phyloP scores from a whole-genome alignment of 208 protist genomes.

The Acanthamoeba royreba region DNA sequence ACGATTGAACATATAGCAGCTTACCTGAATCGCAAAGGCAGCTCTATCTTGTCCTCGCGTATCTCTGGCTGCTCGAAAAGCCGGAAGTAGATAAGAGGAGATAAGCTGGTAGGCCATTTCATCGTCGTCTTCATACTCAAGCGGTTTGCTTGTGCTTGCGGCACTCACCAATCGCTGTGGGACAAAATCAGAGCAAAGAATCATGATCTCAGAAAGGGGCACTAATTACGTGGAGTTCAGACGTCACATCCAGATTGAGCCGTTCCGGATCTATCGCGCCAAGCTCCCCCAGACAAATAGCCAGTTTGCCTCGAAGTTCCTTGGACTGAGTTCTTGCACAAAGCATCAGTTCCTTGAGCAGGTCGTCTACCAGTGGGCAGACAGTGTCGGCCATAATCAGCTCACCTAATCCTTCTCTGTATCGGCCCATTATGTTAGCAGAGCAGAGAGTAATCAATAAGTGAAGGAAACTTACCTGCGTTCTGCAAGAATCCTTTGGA shows the following conservation, averaged over 20 bases:
- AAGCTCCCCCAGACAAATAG: conserved; percentile 54
- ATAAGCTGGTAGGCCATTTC: conserved; percentile 51
- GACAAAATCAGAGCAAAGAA: neutral
- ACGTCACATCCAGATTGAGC: conserved; percentile 40
- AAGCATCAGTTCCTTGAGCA: conserved; percentile 36
- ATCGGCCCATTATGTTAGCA: too few species aligned
- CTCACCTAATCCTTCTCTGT: neutral
- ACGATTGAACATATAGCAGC: too few species aligned
- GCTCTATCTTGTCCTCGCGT: conserved; percentile 62
- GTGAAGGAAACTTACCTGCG: neutral
- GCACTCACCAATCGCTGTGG: neutral
- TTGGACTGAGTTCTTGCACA: neutral
- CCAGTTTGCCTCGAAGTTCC: neutral
- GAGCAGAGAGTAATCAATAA: neutral
- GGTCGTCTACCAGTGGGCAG: conserved; percentile 4
- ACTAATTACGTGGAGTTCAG: neutral
- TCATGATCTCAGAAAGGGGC: too few species aligned
- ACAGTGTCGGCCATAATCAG: neutral
- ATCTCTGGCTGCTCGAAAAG: conserved; percentile 43
- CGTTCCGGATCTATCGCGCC: conserved; percentile 68
- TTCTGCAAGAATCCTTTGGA: neutral
- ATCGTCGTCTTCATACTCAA: neutral
- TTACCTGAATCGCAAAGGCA: conserved; percentile 62
- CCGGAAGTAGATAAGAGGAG: conserved; percentile 49
- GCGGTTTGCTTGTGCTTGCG: neutral